Base-by-base conservation (phyloP, 805 yeast species). In the Blastobotrys attinorum region DNA sequence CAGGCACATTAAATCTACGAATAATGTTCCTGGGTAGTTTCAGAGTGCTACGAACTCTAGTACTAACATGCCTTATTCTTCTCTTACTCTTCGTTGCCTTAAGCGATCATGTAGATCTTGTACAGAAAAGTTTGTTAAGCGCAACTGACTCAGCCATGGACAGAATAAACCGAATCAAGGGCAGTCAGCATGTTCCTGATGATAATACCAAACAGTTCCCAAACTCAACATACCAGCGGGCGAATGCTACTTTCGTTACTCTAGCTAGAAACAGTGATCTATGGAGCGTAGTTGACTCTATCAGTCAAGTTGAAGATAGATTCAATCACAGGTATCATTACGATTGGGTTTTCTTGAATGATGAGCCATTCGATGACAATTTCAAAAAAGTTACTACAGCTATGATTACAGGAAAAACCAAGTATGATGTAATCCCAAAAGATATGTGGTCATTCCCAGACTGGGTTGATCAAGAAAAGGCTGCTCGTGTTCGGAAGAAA, bases 341-440 rank as follows among this genome's bases (percentile, higher is more conserved):
- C 61, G 95, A 87, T 60, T 89, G 96, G 96, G 89, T 88, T 13
- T 89, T 89, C 63, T 67, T 90, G 53, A 89, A 89, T 64, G 90
- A 90, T 60, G 79, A 74, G 45, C 79, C 75, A 18, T 89, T 87
- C 62, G 67, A 72, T 27, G 81, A 80, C 1, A 85, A 81, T 45
- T 88, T 89, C 65, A 81, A 76, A 58, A 56, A 57, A 2, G 63
- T 67, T 32, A 73, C 86, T 10, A 45, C 71, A 0, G 60, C 70
- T 2, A 66, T 79, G 44, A 77, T 78, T 23, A 72, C 82, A 43
- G 95, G 96, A 38, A 70, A 64, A 31, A 77, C 81, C 39, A 74
- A 76, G 59, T 89, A 79, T 60, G 95, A 90, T 4, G 44, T 71
- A 34, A 79, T 88, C 45, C 88, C 89, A 5, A 58, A 65, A 42